Evolutionary conservation across 176 grass and related monocot genomes (phyloP).

Genomic region (Triticum urartu): DNA sequence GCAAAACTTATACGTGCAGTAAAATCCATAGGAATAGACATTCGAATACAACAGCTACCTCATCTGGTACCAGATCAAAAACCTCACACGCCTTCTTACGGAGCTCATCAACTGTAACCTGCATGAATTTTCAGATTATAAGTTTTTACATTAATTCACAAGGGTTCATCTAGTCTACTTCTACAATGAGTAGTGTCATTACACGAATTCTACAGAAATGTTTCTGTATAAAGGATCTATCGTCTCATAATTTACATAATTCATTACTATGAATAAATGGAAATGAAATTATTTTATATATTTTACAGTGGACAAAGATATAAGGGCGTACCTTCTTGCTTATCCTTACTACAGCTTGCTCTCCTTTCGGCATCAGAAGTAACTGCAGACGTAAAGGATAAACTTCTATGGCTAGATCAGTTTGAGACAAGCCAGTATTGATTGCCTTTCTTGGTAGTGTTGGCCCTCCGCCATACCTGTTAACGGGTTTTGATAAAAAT

Average conservation of each 20-base stretch:
- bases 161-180: not conserved
- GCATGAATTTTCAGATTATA: conserved; percentile 14
- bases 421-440: conserved; percentile 91
- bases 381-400: conserved; percentile 95
- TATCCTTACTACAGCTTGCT: conserved; percentile 86
- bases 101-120: conserved; percentile 87
- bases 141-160: conserved; percentile 3
- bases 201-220: conserved; percentile 3
- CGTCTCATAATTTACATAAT: not conserved
- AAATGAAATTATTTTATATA: conserved; percentile 17
- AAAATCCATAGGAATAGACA: not conserved
- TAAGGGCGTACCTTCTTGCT: conserved; percentile 85
- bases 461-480: conserved; percentile 95
- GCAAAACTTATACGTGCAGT: conserved; percentile 17
- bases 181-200: not conserved
- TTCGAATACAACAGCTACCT: conserved; percentile 54
- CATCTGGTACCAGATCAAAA: conserved; percentile 84
- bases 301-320: conserved; percentile 7
- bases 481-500: conserved; percentile 26
- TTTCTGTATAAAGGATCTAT: not conserved
- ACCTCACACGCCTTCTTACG: conserved; percentile 80
- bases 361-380: conserved; percentile 78
- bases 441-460: conserved; percentile 91
- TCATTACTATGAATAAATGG: not conserved
- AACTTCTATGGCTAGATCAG: conserved; percentile 97